Conservation (phyloP, 2,329 filamentous ascomycete species). For the Pezicula carpinea region DNA sequence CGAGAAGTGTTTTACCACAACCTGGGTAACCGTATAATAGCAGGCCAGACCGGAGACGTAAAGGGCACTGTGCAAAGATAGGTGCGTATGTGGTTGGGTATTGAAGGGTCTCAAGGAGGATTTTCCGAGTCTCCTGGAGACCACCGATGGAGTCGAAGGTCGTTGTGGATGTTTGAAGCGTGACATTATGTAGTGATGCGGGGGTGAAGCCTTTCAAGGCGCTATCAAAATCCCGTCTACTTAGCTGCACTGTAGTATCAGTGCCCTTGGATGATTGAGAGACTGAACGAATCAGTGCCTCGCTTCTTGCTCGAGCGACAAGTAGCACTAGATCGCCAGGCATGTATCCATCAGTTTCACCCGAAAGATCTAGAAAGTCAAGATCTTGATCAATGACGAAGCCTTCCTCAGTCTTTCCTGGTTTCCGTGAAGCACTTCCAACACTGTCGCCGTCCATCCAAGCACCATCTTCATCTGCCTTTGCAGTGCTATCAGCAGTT, state of each 20-base stretch:
- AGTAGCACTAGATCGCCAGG: slow-evolving; percentile 86
- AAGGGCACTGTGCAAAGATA: slow-evolving; percentile 92
- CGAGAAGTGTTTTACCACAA: slow-evolving; percentile 93
- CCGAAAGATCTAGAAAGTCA: slow-evolving; percentile 88
- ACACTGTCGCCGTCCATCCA: slow-evolving; percentile 75
- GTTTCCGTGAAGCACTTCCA: slow-evolving; percentile 39
- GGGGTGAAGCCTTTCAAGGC: slow-evolving; percentile 92
- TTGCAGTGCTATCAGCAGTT: slow-evolving; percentile 47
- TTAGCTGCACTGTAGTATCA: slow-evolving; percentile 57
- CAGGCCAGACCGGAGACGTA: slow-evolving; percentile 89
- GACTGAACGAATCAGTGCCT: slow-evolving; percentile 84
- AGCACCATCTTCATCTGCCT: slow-evolving; percentile 51
- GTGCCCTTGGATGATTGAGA: slow-evolving; percentile 36
- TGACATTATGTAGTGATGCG: slow-evolving; percentile 89
- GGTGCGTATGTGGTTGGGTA: slow-evolving; percentile 98
- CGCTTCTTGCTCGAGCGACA: slow-evolving; percentile 81
- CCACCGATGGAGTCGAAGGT: slow-evolving; percentile 92
- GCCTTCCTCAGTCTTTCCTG: slow-evolving; percentile 42
- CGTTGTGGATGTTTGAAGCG: slow-evolving; percentile 85
- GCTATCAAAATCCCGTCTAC: slow-evolving; percentile 71
- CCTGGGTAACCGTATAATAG: slow-evolving; percentile 93
- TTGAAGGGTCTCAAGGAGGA: slow-evolving; percentile 89
- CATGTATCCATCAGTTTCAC: slow-evolving; percentile 97
- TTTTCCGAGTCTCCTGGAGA: slow-evolving; percentile 77
- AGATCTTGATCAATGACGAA: slow-evolving; percentile 73